Evolutionary conservation across 805 yeast species (phyloP).

Genomic region (Candida caryicola): DNA sequence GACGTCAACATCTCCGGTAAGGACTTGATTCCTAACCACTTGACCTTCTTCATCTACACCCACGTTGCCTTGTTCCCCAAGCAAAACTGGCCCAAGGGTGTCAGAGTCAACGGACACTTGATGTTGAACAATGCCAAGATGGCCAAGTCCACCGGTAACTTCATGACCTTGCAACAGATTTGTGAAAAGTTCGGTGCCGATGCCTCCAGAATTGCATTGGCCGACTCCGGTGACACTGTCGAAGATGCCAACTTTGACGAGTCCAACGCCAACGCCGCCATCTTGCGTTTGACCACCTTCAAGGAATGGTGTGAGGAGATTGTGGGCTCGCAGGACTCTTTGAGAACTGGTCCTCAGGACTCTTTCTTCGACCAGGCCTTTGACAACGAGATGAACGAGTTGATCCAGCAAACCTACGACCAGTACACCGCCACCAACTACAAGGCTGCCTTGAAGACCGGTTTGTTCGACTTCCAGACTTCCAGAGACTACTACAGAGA

Average conservation of each 20-base stretch:
- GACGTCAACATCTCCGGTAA: conserved; percentile 93
- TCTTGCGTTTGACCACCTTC: conserved; percentile 84
- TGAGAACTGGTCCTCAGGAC: conserved; percentile 50
- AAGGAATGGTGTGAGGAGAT: conserved; percentile 94
- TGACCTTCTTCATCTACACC: conserved; percentile 90
- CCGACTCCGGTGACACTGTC: conserved; percentile 96
- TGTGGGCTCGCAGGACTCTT: conserved; percentile 46
- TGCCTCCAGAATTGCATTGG: conserved; percentile 94
- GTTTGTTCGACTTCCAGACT: conserved; percentile 90
- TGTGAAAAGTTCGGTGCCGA: conserved; percentile 93
- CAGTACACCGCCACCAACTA: conserved; percentile 72
- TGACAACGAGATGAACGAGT: conserved; percentile 86
- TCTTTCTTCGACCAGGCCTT: conserved; percentile 82
- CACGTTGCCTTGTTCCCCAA: conserved; percentile 92
- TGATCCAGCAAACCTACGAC: conserved; percentile 70
- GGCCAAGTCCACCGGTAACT: conserved; percentile 98
- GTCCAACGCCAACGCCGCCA: conserved; percentile 94
- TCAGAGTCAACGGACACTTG: conserved; percentile 94
- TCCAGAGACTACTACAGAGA: conserved; percentile 97
- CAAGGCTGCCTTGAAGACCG: conserved; percentile 86
- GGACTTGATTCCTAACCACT: conserved; percentile 95
- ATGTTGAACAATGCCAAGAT: conserved; percentile 94
- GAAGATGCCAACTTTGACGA: conserved; percentile 99
- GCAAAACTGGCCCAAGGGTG: conserved; percentile 89
- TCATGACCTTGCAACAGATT: conserved; percentile 83